A percentile compares a stretch with the other conserved stretches of the same genome.
Evolutionary conservation across 768 basidiomycete genomes (phyloP).

Genomic region (Tephrocybe sp.): DNA sequence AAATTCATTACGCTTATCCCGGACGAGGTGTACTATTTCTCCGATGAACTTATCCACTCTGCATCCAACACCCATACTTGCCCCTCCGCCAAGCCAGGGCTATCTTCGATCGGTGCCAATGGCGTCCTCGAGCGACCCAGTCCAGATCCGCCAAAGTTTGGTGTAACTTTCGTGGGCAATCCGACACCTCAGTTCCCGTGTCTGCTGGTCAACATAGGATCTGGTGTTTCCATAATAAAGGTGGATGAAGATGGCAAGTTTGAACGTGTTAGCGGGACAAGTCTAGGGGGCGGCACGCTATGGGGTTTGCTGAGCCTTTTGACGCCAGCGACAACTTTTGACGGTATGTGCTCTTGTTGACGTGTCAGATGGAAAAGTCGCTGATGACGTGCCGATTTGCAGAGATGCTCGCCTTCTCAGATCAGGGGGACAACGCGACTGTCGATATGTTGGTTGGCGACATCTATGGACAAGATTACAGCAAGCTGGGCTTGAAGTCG

Average conservation of each 20-base stretch:
- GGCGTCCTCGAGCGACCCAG: constrained; percentile 74
- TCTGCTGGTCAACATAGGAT: constrained; percentile 96
- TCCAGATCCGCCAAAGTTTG: constrained; percentile 86
- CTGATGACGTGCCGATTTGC: constrained; percentile 12
- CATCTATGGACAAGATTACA: constrained; percentile 98
- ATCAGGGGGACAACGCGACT: constrained; percentile 87
- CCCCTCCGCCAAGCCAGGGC: constrained; percentile 17
- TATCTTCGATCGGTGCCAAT: constrained; percentile 9
- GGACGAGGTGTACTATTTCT: constrained; percentile 98
- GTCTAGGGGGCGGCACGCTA: constrained; percentile 93
- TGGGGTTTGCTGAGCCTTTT: constrained; percentile 95
- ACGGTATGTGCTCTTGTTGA: constrained; percentile 62
- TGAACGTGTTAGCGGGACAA: constrained; percentile 96
- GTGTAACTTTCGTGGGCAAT: constrained; percentile 83
- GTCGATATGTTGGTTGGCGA: constrained; percentile 99
- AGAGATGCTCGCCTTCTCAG: constrained; percentile 97
- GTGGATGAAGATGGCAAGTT: constrained; percentile 94
- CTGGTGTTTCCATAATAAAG: constrained; percentile 96
- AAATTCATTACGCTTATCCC: constrained; percentile 96
- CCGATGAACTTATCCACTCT: constrained; percentile 89
- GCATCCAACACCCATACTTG: constrained; percentile 25
- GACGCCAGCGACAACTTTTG: constrained; percentile 94
- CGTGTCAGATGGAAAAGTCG: constrained; percentile 5
- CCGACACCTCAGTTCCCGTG: constrained; percentile 92
- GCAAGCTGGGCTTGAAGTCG: constrained; percentile 92